Conservation (phyloP, 495 filamentous ascomycete species). For the Tuber microsphaerosporum region DNA sequence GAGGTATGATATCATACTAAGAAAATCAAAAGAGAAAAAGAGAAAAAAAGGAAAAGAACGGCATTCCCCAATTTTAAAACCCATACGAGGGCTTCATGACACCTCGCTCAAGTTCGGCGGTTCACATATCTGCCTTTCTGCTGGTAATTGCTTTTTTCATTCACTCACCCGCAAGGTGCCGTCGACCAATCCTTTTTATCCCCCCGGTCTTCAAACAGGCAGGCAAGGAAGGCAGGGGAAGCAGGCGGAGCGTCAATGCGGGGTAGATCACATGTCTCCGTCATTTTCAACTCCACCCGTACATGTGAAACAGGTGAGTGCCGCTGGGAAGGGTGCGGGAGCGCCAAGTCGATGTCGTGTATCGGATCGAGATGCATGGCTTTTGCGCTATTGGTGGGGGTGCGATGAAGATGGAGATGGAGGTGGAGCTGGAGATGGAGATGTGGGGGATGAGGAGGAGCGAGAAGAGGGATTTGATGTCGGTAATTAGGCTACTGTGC, state of each 20-base stretch:
- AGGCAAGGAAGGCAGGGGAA: neutral
- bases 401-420: neutral
- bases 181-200: neutral
- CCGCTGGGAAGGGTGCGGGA: neutral
- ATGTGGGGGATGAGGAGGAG: neutral
- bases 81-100: neutral
- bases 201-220: neutral
- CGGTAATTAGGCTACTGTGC: neutral
- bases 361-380: neutral
- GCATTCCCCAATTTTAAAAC: neutral
- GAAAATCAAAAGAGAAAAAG: neutral
- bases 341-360: neutral
- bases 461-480: neutral
- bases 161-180: neutral
- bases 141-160: neutral
- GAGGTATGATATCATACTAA: neutral
- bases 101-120: neutral
- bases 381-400: neutral
- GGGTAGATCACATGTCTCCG: neutral
- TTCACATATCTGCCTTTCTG: neutral
- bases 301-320: neutral
- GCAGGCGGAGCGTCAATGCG: neutral
- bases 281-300: neutral
- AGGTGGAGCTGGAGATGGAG: neutral
- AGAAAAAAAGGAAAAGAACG: neutral